Evolutionary conservation across 2,329 filamentous ascomycete genomes (phyloP), one percentile per base, ranked within the genome.

Genomic region (Penicillium polonicum): DNA sequence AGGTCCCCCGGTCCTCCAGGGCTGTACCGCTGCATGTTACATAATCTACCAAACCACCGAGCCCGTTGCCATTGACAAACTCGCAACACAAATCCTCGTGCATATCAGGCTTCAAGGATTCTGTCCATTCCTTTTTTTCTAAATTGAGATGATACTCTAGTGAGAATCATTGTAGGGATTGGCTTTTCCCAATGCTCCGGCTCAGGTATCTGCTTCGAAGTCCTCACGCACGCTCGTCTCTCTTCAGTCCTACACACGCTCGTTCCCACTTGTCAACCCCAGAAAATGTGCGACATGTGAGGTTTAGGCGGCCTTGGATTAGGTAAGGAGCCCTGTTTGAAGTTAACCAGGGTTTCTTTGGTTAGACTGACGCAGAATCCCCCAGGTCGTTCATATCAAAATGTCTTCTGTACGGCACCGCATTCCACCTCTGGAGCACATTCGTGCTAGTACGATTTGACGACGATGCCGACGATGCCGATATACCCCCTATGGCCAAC

Each of bases 271-370:
- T 55, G 55, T 63, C 55, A 55, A 51, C 42, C 35, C 57, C 48
- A 31, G 52, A 63, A 21, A 70, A 68, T 50, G 59, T 72, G 35
- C 71, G 66, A 25, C 68, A 69, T 64, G 71, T 74, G 55, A 73
- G 66, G 52, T 67, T 73, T 49, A 68, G 67, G 56, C 69, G 65
- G 60, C 72, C 71, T 44, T 72, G 72, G 73, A 54, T 74, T 39
- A 69, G 69, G 73, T 75, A 55, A 49, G 62, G 55, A 21, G 2
- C 19, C 3, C 13, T 4, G 8, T 17, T 19, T 50, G 17, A n/a
- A 35, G 21, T 17, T 17, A 19, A n/a, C 12, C 6, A 25, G 29
- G 13, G 17, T 21, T 23, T 52, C n/a, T 51, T 23, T 31, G 5
- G n/a, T 17, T 46, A 49, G 52, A 42, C 44, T 55, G 25, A 60